A percentile compares a stretch with the other conserved stretches of the same genome.
Conservation (phyloP, 2,329 filamentous ascomycete genomes). For the Arthrobotrys conoides region DNA sequence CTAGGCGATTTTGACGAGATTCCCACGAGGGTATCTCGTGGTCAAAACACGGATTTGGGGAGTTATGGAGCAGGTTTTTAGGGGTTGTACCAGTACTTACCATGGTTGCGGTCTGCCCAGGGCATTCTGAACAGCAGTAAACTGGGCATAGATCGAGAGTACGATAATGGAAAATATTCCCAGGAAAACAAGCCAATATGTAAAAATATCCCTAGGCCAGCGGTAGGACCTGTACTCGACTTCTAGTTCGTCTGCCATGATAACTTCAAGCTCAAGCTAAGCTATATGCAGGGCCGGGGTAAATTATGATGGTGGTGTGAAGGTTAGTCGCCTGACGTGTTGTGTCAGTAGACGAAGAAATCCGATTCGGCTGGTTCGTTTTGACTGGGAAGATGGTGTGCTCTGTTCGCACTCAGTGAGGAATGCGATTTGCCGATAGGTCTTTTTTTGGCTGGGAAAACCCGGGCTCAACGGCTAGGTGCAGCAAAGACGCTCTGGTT, state of each 20-base stretch:
- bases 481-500: conserved; percentile 32
- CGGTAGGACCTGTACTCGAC: conserved; percentile 56
- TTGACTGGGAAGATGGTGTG: conserved; percentile 34
- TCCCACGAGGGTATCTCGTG: conserved; percentile 19
- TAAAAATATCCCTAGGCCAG: conserved; percentile 54
- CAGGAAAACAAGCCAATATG: conserved; percentile 46
- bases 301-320: conserved; percentile 8
- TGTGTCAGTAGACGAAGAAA: conserved; percentile 58
- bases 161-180: conserved; percentile 57
- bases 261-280: conserved; percentile 29
- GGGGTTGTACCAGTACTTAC: conserved; percentile 35
- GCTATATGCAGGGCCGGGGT: conserved; percentile 41
- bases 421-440: conserved; percentile 51
- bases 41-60: conserved; percentile 21
- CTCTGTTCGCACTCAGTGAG: conserved; percentile 20
- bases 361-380: conserved; percentile 58
- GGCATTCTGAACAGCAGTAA: conserved; percentile 52
- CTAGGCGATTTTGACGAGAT: conserved; percentile 2
- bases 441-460: not conserved
- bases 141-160: conserved; percentile 55
- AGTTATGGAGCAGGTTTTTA: not conserved
- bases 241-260: conserved; percentile 58
- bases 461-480: conserved; percentile 47
- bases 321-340: conserved; percentile 52
- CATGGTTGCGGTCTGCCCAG: conserved; percentile 57